Evolutionary conservation across 1,284 basidiomycete species (phyloP), one percentile per base, ranked within the genome.

Genomic region (Cerioporus squamosus): DNA sequence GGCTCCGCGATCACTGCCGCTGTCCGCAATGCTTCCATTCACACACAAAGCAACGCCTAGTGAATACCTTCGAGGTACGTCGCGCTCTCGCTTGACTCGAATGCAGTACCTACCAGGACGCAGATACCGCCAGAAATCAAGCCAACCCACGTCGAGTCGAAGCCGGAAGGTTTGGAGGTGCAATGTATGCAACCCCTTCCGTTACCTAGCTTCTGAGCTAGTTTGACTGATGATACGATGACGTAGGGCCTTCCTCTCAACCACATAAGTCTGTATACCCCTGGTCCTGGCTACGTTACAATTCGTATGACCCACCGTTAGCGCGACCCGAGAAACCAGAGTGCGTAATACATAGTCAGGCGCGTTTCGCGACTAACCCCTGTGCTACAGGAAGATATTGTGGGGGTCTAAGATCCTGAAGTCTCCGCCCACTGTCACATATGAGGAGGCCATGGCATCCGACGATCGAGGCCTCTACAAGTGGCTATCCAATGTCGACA

Each of bases 11-110:
- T 70, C 96, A 98, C 70, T 99, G 97, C 70, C 84, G 95, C 33
- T 98, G 95, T 73, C 74, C 90, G 0, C 76, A 86, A 49, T 98
- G 95, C 74, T 97, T 93, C 70, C 97, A 98, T 74, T 79, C 89
- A 0, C 74, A 88, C 58, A 98, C 97, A 9, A 97, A 95, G 71
- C 97, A 98, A 73, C 83, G 97, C 10, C 75, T 98, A 12, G 79
- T 95, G 49, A 88, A 94, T 68, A 94, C 96, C 0, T 93, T 90
- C 61, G 85, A 91, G 59, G 94, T 91, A 63, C 38, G 81, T 68
- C 5, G 26, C 26, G 24, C 36, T 31, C 47, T 45, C 7, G 9
- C 18, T 5, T 38, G 8, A 6, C 2, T 10, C 40, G 5, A 8
- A 5, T 24, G 9, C 20, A 9, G 22, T 17, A 33, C 15, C 29